Conservation (phyloP, 768 basidiomycete species). For the Lactarius evosmus region DNA sequence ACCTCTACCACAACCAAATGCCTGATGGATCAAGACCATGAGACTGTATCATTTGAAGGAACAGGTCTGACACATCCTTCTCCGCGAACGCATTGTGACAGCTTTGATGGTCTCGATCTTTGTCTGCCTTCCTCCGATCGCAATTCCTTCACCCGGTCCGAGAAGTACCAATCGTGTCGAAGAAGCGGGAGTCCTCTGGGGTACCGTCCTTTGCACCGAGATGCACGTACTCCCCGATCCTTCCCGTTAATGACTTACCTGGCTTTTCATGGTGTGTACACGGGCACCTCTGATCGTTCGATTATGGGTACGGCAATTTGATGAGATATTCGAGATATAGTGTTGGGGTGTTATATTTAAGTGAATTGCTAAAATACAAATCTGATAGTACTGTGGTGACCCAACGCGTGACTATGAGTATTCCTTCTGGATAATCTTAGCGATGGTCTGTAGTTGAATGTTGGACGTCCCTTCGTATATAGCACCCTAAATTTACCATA, state of each 20-base stretch:
- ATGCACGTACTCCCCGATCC: constrained; percentile 32
- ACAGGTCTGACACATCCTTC: constrained; percentile 25
- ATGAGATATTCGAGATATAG: neutral
- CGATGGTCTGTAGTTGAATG: constrained; percentile 95
- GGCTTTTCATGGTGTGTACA: neutral
- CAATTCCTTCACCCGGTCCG: constrained; percentile 44
- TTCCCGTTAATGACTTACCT: constrained; percentile 46
- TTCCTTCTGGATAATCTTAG: constrained; percentile 85
- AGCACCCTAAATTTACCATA: constrained; percentile 53
- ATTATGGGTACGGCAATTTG: neutral
- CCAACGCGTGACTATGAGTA: constrained; percentile 49
- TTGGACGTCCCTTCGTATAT: constrained; percentile 98
- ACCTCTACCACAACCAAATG: constrained; percentile 58
- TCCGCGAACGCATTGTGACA: constrained; percentile 48
- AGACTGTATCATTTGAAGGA: neutral
- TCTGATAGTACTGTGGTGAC: neutral
- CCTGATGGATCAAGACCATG: constrained; percentile 38
- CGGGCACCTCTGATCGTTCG: neutral
- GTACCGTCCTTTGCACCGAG: constrained; percentile 42
- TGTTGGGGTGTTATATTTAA: neutral
- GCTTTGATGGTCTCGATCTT: constrained; percentile 49
- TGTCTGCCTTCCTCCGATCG: constrained; percentile 40
- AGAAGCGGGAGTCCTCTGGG: constrained; percentile 51
- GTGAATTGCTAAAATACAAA: neutral
- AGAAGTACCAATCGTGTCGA: constrained; percentile 47